These are phyloP conservation scores for Trichoderma hamatum DNA, from an alignment of 2,329 filamentous ascomycete species.

Conservation along the genomic window DNA sequence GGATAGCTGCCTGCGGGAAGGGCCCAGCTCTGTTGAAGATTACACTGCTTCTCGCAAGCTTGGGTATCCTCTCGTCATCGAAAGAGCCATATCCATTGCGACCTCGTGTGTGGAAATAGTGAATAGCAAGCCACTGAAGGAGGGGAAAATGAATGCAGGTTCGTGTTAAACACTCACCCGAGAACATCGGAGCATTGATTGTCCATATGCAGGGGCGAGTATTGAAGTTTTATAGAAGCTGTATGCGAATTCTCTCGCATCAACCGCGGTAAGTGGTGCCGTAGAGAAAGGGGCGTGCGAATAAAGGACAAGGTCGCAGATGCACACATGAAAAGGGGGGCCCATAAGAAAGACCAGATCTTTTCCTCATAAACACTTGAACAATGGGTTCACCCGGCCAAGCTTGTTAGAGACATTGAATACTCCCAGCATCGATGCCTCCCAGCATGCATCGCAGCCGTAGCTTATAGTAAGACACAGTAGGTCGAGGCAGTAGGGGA, in stretches of 20 bases:
- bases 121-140: not conserved
- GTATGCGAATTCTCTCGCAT: not conserved
- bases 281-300: not conserved
- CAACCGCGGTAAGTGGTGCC: not conserved
- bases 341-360: not conserved
- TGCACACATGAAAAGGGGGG: not conserved
- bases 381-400: not conserved
- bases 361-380: not conserved
- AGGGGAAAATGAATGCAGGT: not conserved
- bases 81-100: not conserved
- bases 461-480: slow-evolving; percentile 15
- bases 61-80: not conserved
- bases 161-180: not conserved
- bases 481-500: slow-evolving; percentile 20
- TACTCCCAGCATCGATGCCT: too few relatives aligned
- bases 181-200: not conserved
- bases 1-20: slow-evolving; percentile 1
- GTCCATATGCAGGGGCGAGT: not conserved
- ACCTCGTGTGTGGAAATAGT: not conserved
- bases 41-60: not conserved
- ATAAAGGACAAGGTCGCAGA: not conserved
- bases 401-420: not conserved
- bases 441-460: too few relatives aligned
- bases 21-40: not conserved
- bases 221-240: not conserved